Base-by-base conservation (phyloP, 192 early-diverging fungal species). In the Allomyces javanicus region DNA sequence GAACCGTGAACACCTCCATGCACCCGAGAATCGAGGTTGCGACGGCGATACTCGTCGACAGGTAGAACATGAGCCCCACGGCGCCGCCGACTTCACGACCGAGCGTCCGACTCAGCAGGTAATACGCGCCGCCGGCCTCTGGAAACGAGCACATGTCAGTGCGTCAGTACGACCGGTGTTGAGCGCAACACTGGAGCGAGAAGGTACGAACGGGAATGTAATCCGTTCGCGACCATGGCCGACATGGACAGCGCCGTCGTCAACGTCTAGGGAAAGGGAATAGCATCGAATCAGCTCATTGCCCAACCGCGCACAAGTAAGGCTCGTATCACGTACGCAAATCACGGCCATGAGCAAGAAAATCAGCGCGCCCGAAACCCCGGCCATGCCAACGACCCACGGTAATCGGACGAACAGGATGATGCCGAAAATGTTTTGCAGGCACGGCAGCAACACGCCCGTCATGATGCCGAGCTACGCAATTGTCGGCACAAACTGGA, bases 21-120 rank as follows among this genome's bases (percentile, higher is more conserved):
- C 66, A 66, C 25, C 72, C 72, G 3, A 72, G 24, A 9, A 72
- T 61, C 17, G 25, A 64, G 66, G 75, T 62, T 9, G 67, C 74
- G 11, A 58, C 71, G 5, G 65, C 69, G 12, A 73, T 44, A 2
- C 65, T 10, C 11, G 67, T 72, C 23, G 72, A 74, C 7, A 73
- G 23, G 62, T 72, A 77, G 44, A 77, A 75, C 14, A 77, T n/a
- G 33, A 70, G 65, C 7, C 71, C 75, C 23, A 77, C 70, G 22
- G 64, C 33, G 17, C 76, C 76, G 14, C 76, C 76, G 33, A 77
- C 67, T 33, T 76, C 76, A 24, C 67, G 72, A 23, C 76, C 76
- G 21, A 77, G 67, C 17, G 45, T 63, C 21, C 73, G 61, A 0
- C 65, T 67, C 5, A 77, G 68, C 24, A 77, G 11, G 65, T 73